Evolutionary conservation across 208 protist genomes (phyloP).

Genomic region (Naegleria lovaniensis): DNA sequence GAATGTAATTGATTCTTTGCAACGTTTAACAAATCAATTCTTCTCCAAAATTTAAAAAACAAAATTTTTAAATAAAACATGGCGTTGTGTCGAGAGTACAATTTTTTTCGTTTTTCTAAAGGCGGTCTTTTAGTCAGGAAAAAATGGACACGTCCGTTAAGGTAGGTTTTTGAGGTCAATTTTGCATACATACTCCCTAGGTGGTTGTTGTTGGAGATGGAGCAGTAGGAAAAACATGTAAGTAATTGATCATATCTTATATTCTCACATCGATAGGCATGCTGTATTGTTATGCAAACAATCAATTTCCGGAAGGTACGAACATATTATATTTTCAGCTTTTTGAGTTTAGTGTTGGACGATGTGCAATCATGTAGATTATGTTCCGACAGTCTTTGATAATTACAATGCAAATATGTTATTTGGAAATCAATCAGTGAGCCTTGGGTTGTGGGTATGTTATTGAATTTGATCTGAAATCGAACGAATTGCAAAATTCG

Average conservation of each 20-base stretch:
- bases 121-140: too few species aligned
- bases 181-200: background rate
- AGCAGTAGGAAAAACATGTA: conserved; percentile 2
- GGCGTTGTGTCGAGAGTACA: too few species aligned
- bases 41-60: too few species aligned
- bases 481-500: too few species aligned
- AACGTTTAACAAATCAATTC: too few species aligned
- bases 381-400: background rate
- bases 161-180: background rate
- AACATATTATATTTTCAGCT: too few species aligned
- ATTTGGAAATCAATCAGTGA: conserved; percentile 51
- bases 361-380: background rate
- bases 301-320: conserved; percentile 2
- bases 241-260: background rate
- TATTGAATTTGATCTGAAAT: too few species aligned
- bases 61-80: too few species aligned
- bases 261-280: background rate
- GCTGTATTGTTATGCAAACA: background rate
- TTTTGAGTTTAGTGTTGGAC: too few species aligned
- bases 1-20: too few species aligned
- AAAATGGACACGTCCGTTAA: background rate
- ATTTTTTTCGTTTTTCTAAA: too few species aligned
- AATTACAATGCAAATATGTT: conserved; percentile 55
- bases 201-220: conserved; percentile 1
- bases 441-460: conserved; percentile 53